Conservation (phyloP, 495 filamentous ascomycete species). For the Xylaria acuta region DNA sequence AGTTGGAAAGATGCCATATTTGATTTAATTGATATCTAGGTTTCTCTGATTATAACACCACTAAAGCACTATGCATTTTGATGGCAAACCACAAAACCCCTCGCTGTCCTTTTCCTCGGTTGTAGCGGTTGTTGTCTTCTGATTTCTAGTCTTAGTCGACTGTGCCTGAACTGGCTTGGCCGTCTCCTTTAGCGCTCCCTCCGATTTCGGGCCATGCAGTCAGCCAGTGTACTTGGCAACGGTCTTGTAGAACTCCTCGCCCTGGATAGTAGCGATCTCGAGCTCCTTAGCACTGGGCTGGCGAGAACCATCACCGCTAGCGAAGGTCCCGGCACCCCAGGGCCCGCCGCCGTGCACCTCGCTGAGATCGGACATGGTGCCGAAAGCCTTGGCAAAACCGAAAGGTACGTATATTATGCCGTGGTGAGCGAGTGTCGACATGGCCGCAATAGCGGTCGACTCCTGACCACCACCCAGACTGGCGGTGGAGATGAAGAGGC, state of each 20-base stretch:
- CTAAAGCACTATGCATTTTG: slow-evolving; percentile 37
- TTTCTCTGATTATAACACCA: not conserved
- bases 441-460: slow-evolving; percentile 77
- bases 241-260: slow-evolving; percentile 82
- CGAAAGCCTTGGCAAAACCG: slow-evolving; percentile 85
- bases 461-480: slow-evolving; percentile 92
- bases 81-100: slow-evolving; percentile 37
- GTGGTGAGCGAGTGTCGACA: slow-evolving; percentile 92
- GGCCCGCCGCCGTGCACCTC: slow-evolving; percentile 86
- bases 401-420: slow-evolving; percentile 95
- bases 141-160: slow-evolving; percentile 8
- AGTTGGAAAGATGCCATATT: not conserved
- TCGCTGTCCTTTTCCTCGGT: slow-evolving; percentile 24
- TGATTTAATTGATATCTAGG: slow-evolving; percentile 15
- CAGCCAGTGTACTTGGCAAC: slow-evolving; percentile 79
- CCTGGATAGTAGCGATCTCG: slow-evolving; percentile 78
- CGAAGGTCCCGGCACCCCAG: slow-evolving; percentile 95
- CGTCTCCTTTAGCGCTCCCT: slow-evolving; percentile 4
- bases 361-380: slow-evolving; percentile 65
- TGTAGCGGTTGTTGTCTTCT: slow-evolving; percentile 12
- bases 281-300: slow-evolving; percentile 78
- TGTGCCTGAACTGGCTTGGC: slow-evolving; percentile 27
- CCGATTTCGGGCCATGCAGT: slow-evolving; percentile 67
- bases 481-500: slow-evolving; percentile 87
- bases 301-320: slow-evolving; percentile 80